Base-by-base conservation (phyloP, 2,329 filamentous ascomycete genomes). In the Phoma sp. region DNA sequence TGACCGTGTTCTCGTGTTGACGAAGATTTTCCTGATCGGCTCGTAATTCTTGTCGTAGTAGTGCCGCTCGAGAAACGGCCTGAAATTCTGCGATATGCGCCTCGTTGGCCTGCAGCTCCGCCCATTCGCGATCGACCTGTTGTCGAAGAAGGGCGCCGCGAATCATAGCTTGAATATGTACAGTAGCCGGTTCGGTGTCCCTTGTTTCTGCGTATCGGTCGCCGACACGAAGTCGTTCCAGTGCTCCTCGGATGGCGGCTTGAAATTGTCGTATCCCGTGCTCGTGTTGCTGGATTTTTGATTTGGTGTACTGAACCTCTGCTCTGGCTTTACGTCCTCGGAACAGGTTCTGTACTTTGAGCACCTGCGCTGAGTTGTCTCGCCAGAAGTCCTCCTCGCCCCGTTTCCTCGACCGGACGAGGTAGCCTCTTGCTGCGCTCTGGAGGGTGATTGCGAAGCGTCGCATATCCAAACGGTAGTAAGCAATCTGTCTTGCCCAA, bases 381-480 rank as follows among this genome's bases (percentile, higher is more conserved):
- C 87, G 86, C 85, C 87, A 91, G 68, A 87, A 83, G 50, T 84
- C 77, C 62, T 91, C 85, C 55, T 87, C 85, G 33, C 84, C 81
- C 57, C 79, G 78, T 67, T 89, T 80, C 32, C 82, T 82, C 43
- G 80, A 83, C 56, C 95, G 86, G 20, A 88, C 82, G 32, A 97
- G 78, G 70, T 90, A 89, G 3, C 92, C 93, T 40, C 93, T 87
- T 3, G 86, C 84, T 5, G 86, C 83, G 57, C 91, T 92, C 74
- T 99, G 95, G 15, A 97, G 82, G 57, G 86, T 82, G 23, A 90
- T 80, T 2, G 93, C 91, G 69, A 96, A 96, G 17, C 79, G 83
- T 50, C 86, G 84, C 93, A 96, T 97, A 61, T 88, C 85, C 52
- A 95, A 79, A 40, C 90, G 86, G 75, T 97, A 97, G 57, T 86